phyloP scores from a whole-genome alignment of 306 rosid genomes.

The Dryas drummondii region DNA sequence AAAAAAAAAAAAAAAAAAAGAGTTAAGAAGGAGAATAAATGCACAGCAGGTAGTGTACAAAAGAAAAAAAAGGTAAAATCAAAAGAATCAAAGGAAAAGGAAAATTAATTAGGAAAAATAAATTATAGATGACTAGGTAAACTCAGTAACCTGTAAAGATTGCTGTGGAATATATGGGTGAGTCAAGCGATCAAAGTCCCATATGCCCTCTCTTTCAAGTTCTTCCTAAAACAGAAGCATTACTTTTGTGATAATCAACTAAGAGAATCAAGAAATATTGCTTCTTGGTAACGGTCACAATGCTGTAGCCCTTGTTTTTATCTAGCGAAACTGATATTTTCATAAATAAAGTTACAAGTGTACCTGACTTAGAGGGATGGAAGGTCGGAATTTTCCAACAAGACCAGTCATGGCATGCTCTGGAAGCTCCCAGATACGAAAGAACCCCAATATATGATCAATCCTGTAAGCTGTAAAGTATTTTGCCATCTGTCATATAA shows the following conservation, averaged over 20 bases:
- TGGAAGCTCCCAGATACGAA: slow-evolving; percentile 97
- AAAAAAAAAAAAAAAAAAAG: too few species aligned
- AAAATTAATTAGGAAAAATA: slow-evolving; percentile 2
- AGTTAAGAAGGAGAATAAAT: slow-evolving; percentile 8
- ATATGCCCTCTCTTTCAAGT: slow-evolving; percentile 87
- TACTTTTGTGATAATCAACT: slow-evolving; percentile 18
- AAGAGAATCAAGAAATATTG: slow-evolving; percentile 1
- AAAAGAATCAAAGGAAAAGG: too few species aligned
- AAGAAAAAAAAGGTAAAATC: background rate
- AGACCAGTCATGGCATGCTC: slow-evolving; percentile 88
- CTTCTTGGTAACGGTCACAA: slow-evolving; percentile 14
- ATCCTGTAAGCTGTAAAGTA: slow-evolving; percentile 96
- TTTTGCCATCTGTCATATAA: slow-evolving; percentile 80
- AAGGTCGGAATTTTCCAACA: slow-evolving; percentile 93
- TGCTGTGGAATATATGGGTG: slow-evolving; percentile 72
- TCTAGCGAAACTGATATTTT: slow-evolving; percentile 21
- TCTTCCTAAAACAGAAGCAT: slow-evolving; percentile 65
- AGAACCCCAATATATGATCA: slow-evolving; percentile 95
- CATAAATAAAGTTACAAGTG: slow-evolving; percentile 13
- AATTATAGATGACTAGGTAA: slow-evolving; percentile 17
- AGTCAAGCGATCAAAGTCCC: slow-evolving; percentile 95
- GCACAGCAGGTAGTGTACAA: slow-evolving; percentile 2
- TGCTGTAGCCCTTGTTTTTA: background rate
- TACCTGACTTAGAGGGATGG: slow-evolving; percentile 94
- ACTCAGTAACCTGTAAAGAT: slow-evolving; percentile 60